Evolutionary conservation across 1,284 basidiomycete species (phyloP).

Genomic region (Trichosporon sp.): DNA sequence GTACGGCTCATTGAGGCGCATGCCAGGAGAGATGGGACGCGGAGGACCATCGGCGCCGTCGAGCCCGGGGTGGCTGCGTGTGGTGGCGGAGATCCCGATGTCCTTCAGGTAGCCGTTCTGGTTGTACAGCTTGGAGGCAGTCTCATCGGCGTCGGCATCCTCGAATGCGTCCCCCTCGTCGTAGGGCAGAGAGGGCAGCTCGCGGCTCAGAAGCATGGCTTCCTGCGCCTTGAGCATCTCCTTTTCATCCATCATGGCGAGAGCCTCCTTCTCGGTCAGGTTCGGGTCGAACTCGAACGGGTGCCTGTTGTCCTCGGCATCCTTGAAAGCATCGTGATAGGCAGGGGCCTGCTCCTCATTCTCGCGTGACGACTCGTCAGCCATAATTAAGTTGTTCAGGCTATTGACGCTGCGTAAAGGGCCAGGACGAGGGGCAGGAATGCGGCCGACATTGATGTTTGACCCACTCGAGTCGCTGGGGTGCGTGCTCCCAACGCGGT

Average conservation of each 20-base stretch:
- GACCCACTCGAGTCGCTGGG: constrained; percentile 10
- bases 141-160: constrained; percentile 6
- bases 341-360: constrained; percentile 1
- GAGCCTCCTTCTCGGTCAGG: constrained; percentile 6
- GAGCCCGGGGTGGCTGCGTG: neutral
- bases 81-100: neutral
- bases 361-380: neutral
- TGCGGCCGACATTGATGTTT: constrained; percentile 1
- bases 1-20: constrained; percentile 4
- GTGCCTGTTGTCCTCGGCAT: constrained; percentile 17
- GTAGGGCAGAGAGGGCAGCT: constrained; percentile 14
- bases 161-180: constrained; percentile 10
- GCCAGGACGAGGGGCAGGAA: neutral
- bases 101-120: constrained; percentile 10
- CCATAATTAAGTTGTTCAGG: constrained; percentile 4
- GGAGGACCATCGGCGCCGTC: neutral
- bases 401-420: constrained; percentile 5
- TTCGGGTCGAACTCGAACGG: constrained; percentile 15
- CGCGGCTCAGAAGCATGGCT: constrained; percentile 1
- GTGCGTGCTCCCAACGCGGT: neutral
- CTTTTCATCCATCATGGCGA: constrained; percentile 13
- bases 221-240: constrained; percentile 14
- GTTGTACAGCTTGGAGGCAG: constrained; percentile 4
- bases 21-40: constrained; percentile 10
- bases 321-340: constrained; percentile 4